Percentiles rank a stretch among this genome's conserved stretches.
Conservation (phyloP, 768 basidiomycete species). For the Pluteus cervinus region DNA sequence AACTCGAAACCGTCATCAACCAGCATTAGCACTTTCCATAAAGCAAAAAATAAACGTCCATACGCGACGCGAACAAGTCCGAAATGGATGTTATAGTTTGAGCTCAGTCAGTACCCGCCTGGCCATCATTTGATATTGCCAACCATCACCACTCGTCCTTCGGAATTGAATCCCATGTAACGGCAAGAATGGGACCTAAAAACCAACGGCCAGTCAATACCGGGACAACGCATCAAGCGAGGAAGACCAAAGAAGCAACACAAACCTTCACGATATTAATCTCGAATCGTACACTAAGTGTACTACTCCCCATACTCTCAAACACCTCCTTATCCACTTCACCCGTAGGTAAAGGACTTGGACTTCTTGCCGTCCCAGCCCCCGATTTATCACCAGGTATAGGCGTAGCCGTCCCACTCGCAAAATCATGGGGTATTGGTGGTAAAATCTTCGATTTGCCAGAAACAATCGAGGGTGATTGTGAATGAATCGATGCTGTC, state of each 20-base stretch:
- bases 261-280: conserved; percentile 94
- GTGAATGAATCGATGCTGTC: conserved; percentile 29
- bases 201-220: conserved; percentile 1
- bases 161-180: conserved; percentile 96
- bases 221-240: neutral
- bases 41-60: too few species aligned
- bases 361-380: conserved; percentile 30
- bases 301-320: conserved; percentile 69
- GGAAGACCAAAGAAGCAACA: conserved; percentile 7
- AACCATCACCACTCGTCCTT: conserved; percentile 82
- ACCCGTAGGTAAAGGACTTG: conserved; percentile 56
- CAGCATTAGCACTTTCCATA: too few species aligned
- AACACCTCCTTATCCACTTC: conserved; percentile 65
- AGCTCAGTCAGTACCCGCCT: conserved; percentile 82
- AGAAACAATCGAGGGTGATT: conserved; percentile 34
- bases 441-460: conserved; percentile 64
- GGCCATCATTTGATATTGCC: conserved; percentile 97
- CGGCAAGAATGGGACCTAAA: conserved; percentile 86
- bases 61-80: too few species aligned
- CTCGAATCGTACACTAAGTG: conserved; percentile 89
- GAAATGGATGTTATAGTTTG: conserved; percentile 52
- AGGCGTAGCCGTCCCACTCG: conserved; percentile 18
- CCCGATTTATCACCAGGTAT: conserved; percentile 9
- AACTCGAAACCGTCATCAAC: too few species aligned
- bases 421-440: conserved; percentile 73